Evolutionary conservation across 2,329 filamentous ascomycete genomes (phyloP).

Genomic region (Colletotrichum kahawae): DNA sequence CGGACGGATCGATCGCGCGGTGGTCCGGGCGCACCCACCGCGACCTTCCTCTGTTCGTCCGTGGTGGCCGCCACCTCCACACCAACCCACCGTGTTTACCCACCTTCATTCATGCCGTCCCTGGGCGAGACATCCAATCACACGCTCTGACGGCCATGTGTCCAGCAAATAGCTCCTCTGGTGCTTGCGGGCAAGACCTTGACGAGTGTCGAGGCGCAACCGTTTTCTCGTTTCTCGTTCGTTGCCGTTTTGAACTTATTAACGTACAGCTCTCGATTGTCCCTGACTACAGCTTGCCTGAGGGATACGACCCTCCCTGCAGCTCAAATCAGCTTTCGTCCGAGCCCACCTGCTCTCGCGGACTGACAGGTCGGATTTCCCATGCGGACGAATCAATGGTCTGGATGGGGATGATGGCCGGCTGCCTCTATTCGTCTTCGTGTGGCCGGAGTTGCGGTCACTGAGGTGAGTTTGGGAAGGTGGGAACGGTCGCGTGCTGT

Average conservation of each 20-base stretch:
- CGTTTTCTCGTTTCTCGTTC: not conserved
- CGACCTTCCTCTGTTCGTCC: not conserved
- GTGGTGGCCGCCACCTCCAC: not conserved
- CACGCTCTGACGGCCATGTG: slow-evolving; percentile 1
- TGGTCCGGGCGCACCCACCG: not conserved
- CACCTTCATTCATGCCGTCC: not conserved
- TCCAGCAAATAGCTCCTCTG: not conserved
- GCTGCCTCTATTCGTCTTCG: not conserved
- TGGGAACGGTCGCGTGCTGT: not conserved
- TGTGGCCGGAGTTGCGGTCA: not conserved
- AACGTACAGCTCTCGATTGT: not conserved
- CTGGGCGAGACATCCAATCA: slow-evolving; percentile 11
- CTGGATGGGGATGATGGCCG: not conserved
- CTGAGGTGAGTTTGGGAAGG: not conserved
- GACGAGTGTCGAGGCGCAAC: not conserved
- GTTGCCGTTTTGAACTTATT: not conserved
- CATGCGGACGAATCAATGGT: not conserved
- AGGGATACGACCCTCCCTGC: not conserved
- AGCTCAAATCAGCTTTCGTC: slow-evolving; percentile 2
- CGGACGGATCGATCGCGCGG: not conserved
- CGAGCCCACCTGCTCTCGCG: not conserved
- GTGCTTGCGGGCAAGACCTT: not conserved
- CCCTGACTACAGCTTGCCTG: not conserved
- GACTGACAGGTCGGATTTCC: not conserved
- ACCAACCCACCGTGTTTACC: not conserved